Evolutionary conservation across 371 early-diverging fungal species (phyloP).

Genomic region (Catenaria anguillulae): DNA sequence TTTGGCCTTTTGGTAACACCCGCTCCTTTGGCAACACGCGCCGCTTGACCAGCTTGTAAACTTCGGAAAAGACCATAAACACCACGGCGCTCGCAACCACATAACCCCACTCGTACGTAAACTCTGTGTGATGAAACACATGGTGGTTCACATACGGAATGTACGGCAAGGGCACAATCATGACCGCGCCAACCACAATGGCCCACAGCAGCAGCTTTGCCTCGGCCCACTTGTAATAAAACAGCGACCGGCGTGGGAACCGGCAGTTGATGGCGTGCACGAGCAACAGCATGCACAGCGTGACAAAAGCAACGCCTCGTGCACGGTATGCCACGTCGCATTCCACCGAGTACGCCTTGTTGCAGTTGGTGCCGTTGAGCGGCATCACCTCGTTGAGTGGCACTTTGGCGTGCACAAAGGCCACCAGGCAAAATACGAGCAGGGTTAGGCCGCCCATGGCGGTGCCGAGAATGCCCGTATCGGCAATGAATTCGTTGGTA

Average conservation of each 20-base stretch:
- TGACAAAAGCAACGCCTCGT: conserved; percentile 52
- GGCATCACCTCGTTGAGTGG: neutral
- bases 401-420: neutral
- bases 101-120: conserved; percentile 63
- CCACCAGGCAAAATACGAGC: conserved; percentile 38
- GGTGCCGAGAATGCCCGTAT: conserved; percentile 48
- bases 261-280: conserved; percentile 1
- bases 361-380: conserved; percentile 24
- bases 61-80: conserved; percentile 41
- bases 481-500: conserved; percentile 44
- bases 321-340: conserved; percentile 57
- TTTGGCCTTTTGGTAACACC: too few species aligned
- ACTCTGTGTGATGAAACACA: conserved; percentile 47
- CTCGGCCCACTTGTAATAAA: neutral
- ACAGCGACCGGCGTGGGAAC: neutral
- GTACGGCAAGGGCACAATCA: conserved; percentile 46
- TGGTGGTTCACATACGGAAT: conserved; percentile 48
- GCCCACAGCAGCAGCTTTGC: conserved; percentile 25
- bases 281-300: conserved; percentile 44
- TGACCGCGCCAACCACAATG: conserved; percentile 30
- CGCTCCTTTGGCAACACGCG: conserved; percentile 15
- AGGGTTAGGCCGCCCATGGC: conserved; percentile 48
- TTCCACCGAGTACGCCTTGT: conserved; percentile 21
- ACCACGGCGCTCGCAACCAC: conserved; percentile 52
- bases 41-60: conserved; percentile 31